A percentile compares a stretch with the other conserved stretches of the same genome.
Conservation (phyloP, 2,329 filamentous ascomycete species). For the Ceratocystis huliohia region DNA sequence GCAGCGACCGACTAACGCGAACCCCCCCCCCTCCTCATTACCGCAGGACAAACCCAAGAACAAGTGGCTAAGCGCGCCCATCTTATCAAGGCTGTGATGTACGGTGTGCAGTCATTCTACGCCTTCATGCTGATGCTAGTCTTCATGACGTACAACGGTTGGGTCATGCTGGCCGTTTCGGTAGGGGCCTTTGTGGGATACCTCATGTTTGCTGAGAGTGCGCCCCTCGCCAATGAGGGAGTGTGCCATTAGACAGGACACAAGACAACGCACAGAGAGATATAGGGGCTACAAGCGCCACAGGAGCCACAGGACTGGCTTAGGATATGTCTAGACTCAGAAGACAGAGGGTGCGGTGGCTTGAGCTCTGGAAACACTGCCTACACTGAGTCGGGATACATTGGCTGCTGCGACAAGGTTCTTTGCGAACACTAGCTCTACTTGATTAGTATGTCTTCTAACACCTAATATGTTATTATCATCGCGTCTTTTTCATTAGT, state of each 20-base stretch:
- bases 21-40: not conserved
- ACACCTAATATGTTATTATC: not conserved
- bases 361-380: not conserved
- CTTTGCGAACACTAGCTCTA: not conserved
- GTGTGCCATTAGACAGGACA: conserved; percentile 61
- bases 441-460: not conserved
- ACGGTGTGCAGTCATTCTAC: conserved; percentile 92
- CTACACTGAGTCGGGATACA: not conserved
- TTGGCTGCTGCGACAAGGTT: not conserved
- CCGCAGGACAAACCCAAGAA: conserved; percentile 59
- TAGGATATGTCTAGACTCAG: not conserved
- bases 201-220: conserved; percentile 60
- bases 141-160: conserved; percentile 99
- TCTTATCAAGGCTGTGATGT: conserved; percentile 67
- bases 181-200: conserved; percentile 85
- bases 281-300: not conserved
- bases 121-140: conserved; percentile 98
- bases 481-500: not conserved
- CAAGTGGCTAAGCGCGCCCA: conserved; percentile 55
- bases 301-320: not conserved
- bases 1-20: conserved; percentile 4
- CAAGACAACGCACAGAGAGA: not conserved
- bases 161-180: conserved; percentile 86
- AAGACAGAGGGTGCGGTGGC: conserved; percentile 4
- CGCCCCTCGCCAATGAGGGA: conserved; percentile 65